Conservation (phyloP, 208 protist genomes). For the Crithidia acanthocephali region DNA sequence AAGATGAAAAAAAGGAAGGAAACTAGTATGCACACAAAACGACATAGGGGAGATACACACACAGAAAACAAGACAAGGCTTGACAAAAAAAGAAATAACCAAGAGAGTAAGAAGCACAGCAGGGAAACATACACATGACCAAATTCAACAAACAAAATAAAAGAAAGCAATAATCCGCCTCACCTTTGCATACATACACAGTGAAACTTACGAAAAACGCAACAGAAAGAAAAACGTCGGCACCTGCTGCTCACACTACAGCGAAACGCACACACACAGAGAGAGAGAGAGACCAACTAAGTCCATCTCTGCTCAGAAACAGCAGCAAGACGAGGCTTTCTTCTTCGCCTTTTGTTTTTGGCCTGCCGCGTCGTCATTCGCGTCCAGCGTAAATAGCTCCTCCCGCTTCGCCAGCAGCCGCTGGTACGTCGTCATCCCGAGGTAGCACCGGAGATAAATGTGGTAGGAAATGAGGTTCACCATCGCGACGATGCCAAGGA, state of each 20-base stretch:
- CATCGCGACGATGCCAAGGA: conserved; percentile 47
- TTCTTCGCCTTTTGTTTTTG: conserved; percentile 4
- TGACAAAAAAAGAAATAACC: background rate
- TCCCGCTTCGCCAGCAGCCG: conserved; percentile 65
- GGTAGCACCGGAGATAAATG: conserved; percentile 49
- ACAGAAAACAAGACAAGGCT: background rate
- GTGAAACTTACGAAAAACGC: background rate
- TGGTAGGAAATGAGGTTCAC: conserved; percentile 78
- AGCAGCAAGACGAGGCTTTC: conserved; percentile 17
- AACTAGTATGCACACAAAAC: background rate
- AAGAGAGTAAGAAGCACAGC: background rate
- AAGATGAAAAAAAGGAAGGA: conserved; percentile 4
- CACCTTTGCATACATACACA: too few relatives aligned
- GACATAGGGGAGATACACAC: background rate
- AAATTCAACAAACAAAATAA: background rate
- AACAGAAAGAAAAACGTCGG: background rate
- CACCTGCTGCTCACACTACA: background rate
- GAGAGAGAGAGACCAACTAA: too few relatives aligned
- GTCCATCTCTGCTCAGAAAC: too few relatives aligned
- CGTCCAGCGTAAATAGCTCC: conserved; percentile 29
- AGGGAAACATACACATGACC: too few relatives aligned
- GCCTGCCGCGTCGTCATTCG: conserved; percentile 24
- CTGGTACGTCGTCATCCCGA: conserved; percentile 71
- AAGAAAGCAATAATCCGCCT: background rate
- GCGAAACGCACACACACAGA: too few relatives aligned